These are phyloP conservation scores for Trichoderma sp. DNA, from an alignment of 2,329 filamentous ascomycete species.

Conservation along the genomic window DNA sequence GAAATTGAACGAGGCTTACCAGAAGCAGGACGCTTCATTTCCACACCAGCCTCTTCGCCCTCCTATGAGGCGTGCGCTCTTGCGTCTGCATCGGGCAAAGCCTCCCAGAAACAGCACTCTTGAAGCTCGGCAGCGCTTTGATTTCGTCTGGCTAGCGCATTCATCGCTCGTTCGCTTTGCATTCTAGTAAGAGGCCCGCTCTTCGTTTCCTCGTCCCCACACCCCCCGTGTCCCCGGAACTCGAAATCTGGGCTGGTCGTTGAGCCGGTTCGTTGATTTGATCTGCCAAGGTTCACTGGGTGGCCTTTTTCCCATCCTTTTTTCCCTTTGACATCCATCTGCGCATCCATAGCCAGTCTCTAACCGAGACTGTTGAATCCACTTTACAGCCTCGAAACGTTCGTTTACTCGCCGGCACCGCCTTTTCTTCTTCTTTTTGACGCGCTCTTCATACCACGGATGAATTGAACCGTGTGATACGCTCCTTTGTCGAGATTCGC, in stretches of 20 bases:
- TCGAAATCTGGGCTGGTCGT: slow-evolving; percentile 22
- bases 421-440: neutral
- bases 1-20: neutral
- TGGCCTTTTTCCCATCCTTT: slow-evolving; percentile 14
- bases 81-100: slow-evolving; percentile 16
- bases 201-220: slow-evolving; percentile 23
- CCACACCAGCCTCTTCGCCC: neutral
- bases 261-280: slow-evolving; percentile 22
- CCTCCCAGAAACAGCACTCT: slow-evolving; percentile 15
- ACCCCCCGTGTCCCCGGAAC: slow-evolving; percentile 26
- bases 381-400: slow-evolving; percentile 16
- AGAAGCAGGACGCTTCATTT: neutral
- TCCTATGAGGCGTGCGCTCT: neutral
- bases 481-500: slow-evolving; percentile 10
- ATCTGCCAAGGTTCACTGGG: slow-evolving; percentile 20
- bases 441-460: slow-evolving; percentile 5
- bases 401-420: slow-evolving; percentile 11
- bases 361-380: slow-evolving; percentile 3
- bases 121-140: neutral
- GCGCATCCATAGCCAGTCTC: slow-evolving; percentile 9
- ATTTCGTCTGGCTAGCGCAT: slow-evolving; percentile 16
- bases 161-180: slow-evolving; percentile 22
- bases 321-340: slow-evolving; percentile 19
- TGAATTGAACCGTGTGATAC: slow-evolving; percentile 22
- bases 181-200: slow-evolving; percentile 23